Evolutionary conservation across 78 protist species (phyloP).

Genomic region (Speleostelium caveatum): DNA sequence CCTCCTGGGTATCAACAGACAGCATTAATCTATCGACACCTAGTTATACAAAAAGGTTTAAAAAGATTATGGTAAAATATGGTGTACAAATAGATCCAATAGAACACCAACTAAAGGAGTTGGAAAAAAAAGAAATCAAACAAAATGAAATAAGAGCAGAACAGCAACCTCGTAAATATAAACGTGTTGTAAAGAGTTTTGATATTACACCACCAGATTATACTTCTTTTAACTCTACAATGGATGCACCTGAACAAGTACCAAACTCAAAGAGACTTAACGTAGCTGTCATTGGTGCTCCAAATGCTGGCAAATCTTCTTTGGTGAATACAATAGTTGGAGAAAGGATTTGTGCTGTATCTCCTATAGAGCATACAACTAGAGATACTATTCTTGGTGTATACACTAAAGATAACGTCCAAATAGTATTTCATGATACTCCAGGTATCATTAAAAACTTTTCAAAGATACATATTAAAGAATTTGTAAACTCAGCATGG

Average conservation of each 20-base stretch:
- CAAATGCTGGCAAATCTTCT: slow-evolving; percentile 86
- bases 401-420: slow-evolving; percentile 41
- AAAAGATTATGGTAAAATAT: slow-evolving; percentile 31
- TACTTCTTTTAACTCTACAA: neutral
- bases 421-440: slow-evolving; percentile 77
- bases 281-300: slow-evolving; percentile 82
- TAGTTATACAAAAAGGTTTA: neutral
- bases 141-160: slow-evolving; percentile 8
- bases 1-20: no score
- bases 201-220: slow-evolving; percentile 60
- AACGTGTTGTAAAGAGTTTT: slow-evolving; percentile 33
- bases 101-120: slow-evolving; percentile 10
- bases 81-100: slow-evolving; percentile 8
- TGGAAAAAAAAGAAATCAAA: slow-evolving; percentile 1
- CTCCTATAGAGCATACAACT: slow-evolving; percentile 75
- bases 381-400: slow-evolving; percentile 73
- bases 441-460: slow-evolving; percentile 80
- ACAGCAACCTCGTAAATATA: slow-evolving; percentile 12
- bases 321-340: slow-evolving; percentile 74
- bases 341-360: slow-evolving; percentile 66
- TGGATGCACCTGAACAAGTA: slow-evolving; percentile 2
- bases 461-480: slow-evolving; percentile 19
- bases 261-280: slow-evolving; percentile 25
- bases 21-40: no score
- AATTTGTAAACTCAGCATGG: slow-evolving; percentile 66